phyloP scores from a whole-genome alignment of 1,284 basidiomycete species.

The Ganoderma resinaceum region DNA sequence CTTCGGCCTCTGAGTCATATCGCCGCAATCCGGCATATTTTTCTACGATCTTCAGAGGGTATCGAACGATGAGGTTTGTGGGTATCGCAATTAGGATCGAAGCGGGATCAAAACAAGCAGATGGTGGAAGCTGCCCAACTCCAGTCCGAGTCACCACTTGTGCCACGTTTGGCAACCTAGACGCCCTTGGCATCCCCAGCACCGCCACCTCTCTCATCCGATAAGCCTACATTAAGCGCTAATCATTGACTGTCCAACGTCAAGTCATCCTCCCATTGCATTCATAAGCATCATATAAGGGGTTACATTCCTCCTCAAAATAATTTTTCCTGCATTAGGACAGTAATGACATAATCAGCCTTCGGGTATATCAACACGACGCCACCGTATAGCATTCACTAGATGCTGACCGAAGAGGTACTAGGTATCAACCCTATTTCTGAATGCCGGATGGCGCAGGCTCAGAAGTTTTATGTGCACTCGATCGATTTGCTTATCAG shows the following conservation, averaged over 20 bases:
- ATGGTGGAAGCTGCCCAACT: neutral
- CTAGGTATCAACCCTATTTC: neutral
- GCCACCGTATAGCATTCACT: neutral
- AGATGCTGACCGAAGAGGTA: neutral
- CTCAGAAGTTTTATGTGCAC: neutral
- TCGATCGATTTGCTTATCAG: neutral
- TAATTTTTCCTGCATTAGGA: neutral
- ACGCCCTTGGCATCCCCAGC: neutral
- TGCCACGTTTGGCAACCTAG: neutral
- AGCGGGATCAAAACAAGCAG: neutral
- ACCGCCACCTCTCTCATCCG: neutral
- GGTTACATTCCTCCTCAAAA: no score
- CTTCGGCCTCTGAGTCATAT: conserved; percentile 23
- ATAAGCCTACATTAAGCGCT: no score
- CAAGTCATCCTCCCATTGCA: neutral
- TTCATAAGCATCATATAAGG: no score
- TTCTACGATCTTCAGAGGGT: neutral
- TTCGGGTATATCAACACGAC: neutral
- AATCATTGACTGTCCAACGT: no score
- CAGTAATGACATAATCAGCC: neutral
- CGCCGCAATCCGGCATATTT: neutral
- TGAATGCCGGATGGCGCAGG: neutral
- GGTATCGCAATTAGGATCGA: conserved; percentile 1
- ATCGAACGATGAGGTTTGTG: neutral
- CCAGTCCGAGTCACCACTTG: neutral